Evolutionary conservation across 1,284 basidiomycete species (phyloP).

Genomic region (Kwoniella shivajii): DNA sequence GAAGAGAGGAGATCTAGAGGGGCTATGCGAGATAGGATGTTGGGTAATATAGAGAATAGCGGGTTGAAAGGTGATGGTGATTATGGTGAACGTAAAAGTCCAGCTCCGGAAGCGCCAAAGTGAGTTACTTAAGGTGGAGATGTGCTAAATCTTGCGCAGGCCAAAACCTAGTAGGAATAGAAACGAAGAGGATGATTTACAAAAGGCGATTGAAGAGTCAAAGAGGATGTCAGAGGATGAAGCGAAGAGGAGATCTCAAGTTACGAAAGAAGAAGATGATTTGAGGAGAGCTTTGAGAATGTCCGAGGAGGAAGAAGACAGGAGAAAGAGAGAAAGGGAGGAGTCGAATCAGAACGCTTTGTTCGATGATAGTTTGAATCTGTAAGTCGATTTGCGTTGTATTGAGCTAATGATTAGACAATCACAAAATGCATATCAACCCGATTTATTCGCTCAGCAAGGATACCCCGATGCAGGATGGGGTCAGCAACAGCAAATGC

Average conservation of each 20-base stretch:
- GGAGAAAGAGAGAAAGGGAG: slow-evolving; percentile 68
- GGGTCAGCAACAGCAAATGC: slow-evolving; percentile 56
- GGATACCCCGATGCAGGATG: slow-evolving; percentile 60
- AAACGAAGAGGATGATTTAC: slow-evolving; percentile 78
- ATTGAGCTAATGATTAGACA: background rate
- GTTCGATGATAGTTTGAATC: slow-evolving; percentile 81
- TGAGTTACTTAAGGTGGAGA: slow-evolving; percentile 3
- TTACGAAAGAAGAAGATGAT: slow-evolving; percentile 66
- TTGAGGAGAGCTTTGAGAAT: slow-evolving; percentile 74
- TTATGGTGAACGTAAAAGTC: slow-evolving; percentile 52
- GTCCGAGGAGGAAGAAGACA: slow-evolving; percentile 84
- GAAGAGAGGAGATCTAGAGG: slow-evolving; percentile 80
- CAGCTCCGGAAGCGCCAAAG: slow-evolving; percentile 10
- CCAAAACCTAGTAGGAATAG: slow-evolving; percentile 26
- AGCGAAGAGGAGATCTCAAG: slow-evolving; percentile 58
- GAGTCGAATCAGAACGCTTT: slow-evolving; percentile 73
- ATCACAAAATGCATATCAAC: slow-evolving; percentile 49
- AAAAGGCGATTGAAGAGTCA: slow-evolving; percentile 81
- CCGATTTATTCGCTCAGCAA: slow-evolving; percentile 46
- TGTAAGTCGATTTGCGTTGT: slow-evolving; percentile 56
- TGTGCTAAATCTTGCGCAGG: background rate
- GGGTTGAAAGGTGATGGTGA: slow-evolving; percentile 55
- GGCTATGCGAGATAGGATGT: slow-evolving; percentile 93
- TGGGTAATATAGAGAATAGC: slow-evolving; percentile 60
- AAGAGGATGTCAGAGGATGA: slow-evolving; percentile 77